Evolutionary conservation across 805 yeast genomes (phyloP).

Genomic region (Cyberlindnera misumaiensis): DNA sequence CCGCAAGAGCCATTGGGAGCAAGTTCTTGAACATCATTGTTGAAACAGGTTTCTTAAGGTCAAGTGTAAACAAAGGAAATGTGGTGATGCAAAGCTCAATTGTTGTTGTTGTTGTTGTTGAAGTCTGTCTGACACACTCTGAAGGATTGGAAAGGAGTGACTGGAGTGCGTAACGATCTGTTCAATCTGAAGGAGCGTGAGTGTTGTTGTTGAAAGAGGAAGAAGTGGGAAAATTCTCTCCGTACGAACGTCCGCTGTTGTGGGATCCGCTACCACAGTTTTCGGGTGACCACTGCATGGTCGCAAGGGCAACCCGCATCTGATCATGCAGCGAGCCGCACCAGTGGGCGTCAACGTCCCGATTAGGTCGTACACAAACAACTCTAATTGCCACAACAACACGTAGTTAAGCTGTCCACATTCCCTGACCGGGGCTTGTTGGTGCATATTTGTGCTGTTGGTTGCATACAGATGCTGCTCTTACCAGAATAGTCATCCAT

Average conservation of each 20-base stretch:
- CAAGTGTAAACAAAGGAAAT: too few species aligned
- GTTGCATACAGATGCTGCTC: neutral
- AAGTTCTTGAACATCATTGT: constrained; percentile 20
- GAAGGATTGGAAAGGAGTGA: constrained; percentile 24
- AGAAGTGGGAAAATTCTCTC: neutral
- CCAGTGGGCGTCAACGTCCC: neutral
- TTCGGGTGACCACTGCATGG: too few species aligned
- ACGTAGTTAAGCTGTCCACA: constrained; percentile 7
- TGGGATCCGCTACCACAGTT: too few species aligned
- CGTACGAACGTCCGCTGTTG: neutral
- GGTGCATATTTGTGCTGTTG: neutral
- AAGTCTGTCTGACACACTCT: constrained; percentile 16
- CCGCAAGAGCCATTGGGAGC: constrained; percentile 22
- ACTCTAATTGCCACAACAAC: constrained; percentile 5
- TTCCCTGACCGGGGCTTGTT: neutral
- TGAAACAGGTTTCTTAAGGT: too few species aligned
- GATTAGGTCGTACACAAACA: constrained; percentile 6
- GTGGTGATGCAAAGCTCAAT: neutral
- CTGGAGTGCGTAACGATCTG: constrained; percentile 20
- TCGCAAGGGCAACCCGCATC: too few species aligned
- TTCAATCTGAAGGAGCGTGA: neutral
- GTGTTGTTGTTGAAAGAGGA: neutral
- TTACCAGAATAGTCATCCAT: neutral
- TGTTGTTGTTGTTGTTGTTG: neutral
- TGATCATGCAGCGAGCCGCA: neutral